Base-by-base conservation (phyloP, 345 rosid species). In the Physaria fendleri region DNA sequence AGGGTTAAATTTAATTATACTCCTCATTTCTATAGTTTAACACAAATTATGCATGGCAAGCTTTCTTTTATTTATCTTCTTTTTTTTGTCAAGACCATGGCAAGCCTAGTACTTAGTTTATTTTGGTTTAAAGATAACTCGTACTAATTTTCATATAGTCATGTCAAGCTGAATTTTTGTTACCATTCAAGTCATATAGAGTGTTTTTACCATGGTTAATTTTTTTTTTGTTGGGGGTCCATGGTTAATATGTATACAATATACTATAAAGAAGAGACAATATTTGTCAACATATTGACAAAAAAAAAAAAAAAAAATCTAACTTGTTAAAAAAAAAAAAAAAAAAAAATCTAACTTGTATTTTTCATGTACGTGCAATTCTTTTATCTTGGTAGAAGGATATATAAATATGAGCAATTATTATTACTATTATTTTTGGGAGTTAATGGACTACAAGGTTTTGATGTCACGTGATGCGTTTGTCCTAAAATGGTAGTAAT, bases 381-480 rank as follows among this genome's bases (percentile, higher is more conserved):
- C 46, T 5, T 55, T n/a, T 14, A 38, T 55, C 24, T 30, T 29
- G 43, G 6, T 63, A 25, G 25, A 63, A 39, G 30, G 12, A 62
- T 21, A 39, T 11, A 13, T 8, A 12, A 6, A 7, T 28, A 11
- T 16, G 7, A n/a, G 27, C 43, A 27, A 25, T 28, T 4, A 28
- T 56, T 56, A 10, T 17, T 15, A 6, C 6, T 39, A 13, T 53
- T 38, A 29, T 7, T 51, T 24, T 29, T 20, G 32, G 14, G 11
- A 40, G 45, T 45, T 53, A 22, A 30, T 6, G 12, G 41, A 15
- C 9, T 34, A 47, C 1, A 5, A 40, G 16, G 18, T 24, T 61
- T 37, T 47, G 44, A 59, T 27, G 29, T 25, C 13, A 61, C 56
- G 15, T 37, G 66, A 48, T 49, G n/a, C n/a, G 40, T 62, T 62